Base-by-base conservation (phyloP, 768 basidiomycete species). In the Daedaleopsis sinensis region DNA sequence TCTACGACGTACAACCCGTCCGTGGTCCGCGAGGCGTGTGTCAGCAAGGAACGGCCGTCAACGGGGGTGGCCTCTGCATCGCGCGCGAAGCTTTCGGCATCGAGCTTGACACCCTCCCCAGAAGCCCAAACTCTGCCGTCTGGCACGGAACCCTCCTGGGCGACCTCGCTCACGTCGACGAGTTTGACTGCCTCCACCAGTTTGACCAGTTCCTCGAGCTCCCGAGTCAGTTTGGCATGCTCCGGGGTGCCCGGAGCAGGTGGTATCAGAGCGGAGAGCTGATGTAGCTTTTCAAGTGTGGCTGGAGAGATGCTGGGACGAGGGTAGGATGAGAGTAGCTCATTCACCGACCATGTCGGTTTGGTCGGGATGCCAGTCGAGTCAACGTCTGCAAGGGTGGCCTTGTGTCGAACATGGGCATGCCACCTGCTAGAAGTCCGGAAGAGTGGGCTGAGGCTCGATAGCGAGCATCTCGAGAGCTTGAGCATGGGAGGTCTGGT, bases 151-250 rank as follows among this genome's bases (percentile, higher is more conserved):
- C 50, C 57, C 7, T 59, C 59, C 16, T 60, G 62, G 18, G 44
- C 49, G 10, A 62, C 61, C 50, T 38, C 52, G n/a, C 70, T 69
- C 15, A 73, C 53, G 23, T 82, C 74, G 47, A 89, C 85, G 24
- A 89, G 72, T 72, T 84, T 90, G 55, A 93, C 91, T 3, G 92
- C 92, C 68, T 94, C 91, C 15, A 94, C 92, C 11, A 94, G 79
- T 63, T 80, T 83, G 58, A 93, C 77, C 52, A 94, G 82, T 55
- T 88, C 87, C 65, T 89, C 87, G 63, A 94, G 73, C 63, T 90
- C 86, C 44, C 66, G 62, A 61, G 84, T 88, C 46, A 89, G 74
- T 19, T 72, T 70, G 3, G 70, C 67, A 64, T 87, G 82, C 59
- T 86, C 82, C 6, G 71, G 68, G 0, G 90, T 84, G 39, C 82